Evolutionary conservation across 2,329 filamentous ascomycete genomes (phyloP).

Genomic region (Aureobasidium sp.): DNA sequence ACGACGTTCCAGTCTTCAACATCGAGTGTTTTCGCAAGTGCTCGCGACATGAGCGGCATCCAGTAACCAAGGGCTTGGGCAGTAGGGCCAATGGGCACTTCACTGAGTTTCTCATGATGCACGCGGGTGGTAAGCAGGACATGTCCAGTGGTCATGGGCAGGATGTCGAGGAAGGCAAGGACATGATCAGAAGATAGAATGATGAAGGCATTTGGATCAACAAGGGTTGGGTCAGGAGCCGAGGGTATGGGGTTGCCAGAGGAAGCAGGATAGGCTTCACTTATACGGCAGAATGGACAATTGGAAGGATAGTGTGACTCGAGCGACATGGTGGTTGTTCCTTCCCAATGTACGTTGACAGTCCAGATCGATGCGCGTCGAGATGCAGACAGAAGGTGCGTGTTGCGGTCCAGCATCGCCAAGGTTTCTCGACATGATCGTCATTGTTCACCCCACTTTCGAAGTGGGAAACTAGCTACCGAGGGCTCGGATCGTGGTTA

Average conservation of each 20-base stretch:
- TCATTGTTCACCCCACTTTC: neutral
- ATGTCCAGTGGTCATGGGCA: conserved; percentile 79
- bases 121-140: conserved; percentile 70
- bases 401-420: neutral
- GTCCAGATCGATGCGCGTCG: neutral
- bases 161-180: conserved; percentile 86
- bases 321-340: conserved; percentile 10
- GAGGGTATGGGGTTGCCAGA: conserved; percentile 23
- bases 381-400: neutral
- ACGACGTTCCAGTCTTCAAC: conserved; percentile 90
- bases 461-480: neutral
- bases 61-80: conserved; percentile 36
- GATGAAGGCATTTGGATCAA: conserved; percentile 43
- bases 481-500: neutral
- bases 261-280: conserved; percentile 41
- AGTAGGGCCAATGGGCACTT: conserved; percentile 40
- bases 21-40: conserved; percentile 61
- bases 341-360: neutral
- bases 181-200: conserved; percentile 71
- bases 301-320: conserved; percentile 33
- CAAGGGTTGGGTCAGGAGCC: conserved; percentile 28
- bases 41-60: conserved; percentile 65
- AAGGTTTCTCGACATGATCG: neutral
- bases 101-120: conserved; percentile 72
- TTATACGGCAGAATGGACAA: conserved; percentile 55